Conservation (phyloP, 164 flowering plant genomes). For the Aristolochia fimbriata region DNA sequence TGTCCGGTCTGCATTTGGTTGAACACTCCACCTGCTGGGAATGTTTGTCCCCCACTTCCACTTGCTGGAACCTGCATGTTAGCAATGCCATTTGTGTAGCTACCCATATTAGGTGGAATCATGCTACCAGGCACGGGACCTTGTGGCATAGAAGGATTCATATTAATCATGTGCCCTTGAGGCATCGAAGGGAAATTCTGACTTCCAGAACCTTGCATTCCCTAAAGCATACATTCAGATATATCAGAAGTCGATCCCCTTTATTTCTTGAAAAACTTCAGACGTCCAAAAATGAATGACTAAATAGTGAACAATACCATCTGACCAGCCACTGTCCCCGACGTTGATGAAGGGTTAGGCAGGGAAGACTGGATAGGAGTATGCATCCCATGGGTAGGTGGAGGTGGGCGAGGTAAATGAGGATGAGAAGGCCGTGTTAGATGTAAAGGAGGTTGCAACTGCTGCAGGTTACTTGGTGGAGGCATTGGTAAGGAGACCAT, state of each 20-base stretch:
- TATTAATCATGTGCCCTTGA: conserved; percentile 71
- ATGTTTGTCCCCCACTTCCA: conserved; percentile 59
- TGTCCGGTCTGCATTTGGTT: conserved; percentile 65
- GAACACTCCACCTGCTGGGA: conserved; percentile 50
- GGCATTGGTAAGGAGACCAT: conserved; percentile 50
- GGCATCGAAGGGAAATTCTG: conserved; percentile 63
- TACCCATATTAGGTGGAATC: conserved; percentile 36
- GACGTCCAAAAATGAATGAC: background rate
- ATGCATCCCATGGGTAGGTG: conserved; percentile 51
- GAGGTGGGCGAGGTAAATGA: conserved; percentile 67
- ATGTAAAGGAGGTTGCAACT: conserved; percentile 73
- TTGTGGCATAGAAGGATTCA: conserved; percentile 73
- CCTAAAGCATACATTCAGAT: conserved; percentile 25
- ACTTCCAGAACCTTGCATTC: conserved; percentile 64
- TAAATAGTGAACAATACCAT: conserved; percentile 31
- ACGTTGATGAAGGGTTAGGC: conserved; percentile 34
- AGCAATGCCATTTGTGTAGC: conserved; percentile 46
- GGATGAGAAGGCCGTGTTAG: conserved; percentile 55
- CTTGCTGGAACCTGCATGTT: conserved; percentile 57
- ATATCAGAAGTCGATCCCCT: background rate
- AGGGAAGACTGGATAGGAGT: conserved; percentile 32
- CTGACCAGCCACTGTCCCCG: conserved; percentile 39
- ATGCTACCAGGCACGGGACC: conserved; percentile 37
- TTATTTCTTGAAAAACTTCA: background rate
- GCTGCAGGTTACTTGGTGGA: conserved; percentile 54